Evolutionary conservation across 352 stramenopile genomes (phyloP).

Genomic region (Globisporangium solare): DNA sequence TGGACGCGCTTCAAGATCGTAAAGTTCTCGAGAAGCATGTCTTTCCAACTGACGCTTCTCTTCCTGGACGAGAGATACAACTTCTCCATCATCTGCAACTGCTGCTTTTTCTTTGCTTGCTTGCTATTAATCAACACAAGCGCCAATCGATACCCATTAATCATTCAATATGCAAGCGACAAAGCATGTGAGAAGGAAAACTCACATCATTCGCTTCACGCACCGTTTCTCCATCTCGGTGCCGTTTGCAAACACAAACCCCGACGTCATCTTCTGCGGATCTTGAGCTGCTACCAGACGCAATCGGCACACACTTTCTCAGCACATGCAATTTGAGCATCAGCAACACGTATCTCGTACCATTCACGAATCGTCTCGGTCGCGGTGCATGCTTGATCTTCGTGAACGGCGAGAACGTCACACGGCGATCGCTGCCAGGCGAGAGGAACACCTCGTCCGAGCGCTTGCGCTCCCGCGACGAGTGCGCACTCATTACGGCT

Average conservation of each 20-base stretch:
- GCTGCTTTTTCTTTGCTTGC: slow-evolving; percentile 28
- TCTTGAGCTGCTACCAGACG: background rate
- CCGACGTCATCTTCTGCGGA: slow-evolving; percentile 16
- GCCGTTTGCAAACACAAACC: slow-evolving; percentile 17
- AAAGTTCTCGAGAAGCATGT: slow-evolving; percentile 31
- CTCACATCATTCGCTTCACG: background rate
- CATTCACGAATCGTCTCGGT: slow-evolving; percentile 10
- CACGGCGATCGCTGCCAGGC: slow-evolving; percentile 26
- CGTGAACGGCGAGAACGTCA: slow-evolving; percentile 78
- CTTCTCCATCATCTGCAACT: slow-evolving; percentile 39
- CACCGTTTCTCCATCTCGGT: slow-evolving; percentile 13
- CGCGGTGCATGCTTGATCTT: slow-evolving; percentile 22
- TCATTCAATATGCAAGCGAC: no score
- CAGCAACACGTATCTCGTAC: background rate
- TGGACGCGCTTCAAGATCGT: slow-evolving; percentile 33
- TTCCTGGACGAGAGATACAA: slow-evolving; percentile 40
- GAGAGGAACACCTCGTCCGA: slow-evolving; percentile 26
- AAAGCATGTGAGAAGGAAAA: background rate
- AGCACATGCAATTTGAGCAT: background rate
- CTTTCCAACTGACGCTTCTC: slow-evolving; percentile 32
- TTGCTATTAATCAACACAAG: slow-evolving; percentile 8
- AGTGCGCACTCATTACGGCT: slow-evolving; percentile 5
- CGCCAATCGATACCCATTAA: no score
- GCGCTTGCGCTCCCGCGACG: slow-evolving; percentile 18
- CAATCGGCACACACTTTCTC: background rate